phyloP scores from a whole-genome alignment of 139 green algal species.

The Eudorina sp. region DNA sequence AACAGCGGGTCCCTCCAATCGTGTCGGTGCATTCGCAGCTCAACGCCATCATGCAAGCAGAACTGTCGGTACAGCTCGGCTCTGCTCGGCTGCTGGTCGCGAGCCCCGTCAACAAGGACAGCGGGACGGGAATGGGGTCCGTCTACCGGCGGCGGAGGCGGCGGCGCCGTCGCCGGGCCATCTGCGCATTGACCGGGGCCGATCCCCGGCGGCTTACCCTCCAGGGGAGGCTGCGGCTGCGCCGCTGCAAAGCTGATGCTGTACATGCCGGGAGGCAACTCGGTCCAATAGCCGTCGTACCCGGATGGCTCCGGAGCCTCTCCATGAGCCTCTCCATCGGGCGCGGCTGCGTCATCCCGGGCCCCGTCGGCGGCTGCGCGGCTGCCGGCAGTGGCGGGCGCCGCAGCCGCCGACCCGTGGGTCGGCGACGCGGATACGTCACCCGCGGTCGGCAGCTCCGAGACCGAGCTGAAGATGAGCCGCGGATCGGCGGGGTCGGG shows the following conservation, averaged over 20 bases:
- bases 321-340: neutral
- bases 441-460: neutral
- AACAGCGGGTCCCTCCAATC: conserved; percentile 55
- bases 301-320: conserved; percentile 13
- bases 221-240: neutral
- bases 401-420: neutral
- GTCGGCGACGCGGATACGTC: neutral
- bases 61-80: too few relatives aligned
- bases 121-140: too few relatives aligned
- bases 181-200: too few relatives aligned
- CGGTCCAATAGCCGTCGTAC: conserved; percentile 23
- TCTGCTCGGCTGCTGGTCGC: too few relatives aligned
- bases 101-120: too few relatives aligned
- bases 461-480: conserved; percentile 68
- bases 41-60: too few relatives aligned
- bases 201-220: neutral
- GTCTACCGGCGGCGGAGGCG: too few relatives aligned
- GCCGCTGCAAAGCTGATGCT: neutral
- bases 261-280: conserved; percentile 45
- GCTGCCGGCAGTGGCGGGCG: conserved; percentile 47
- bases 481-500: conserved; percentile 48
- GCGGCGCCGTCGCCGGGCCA: too few relatives aligned
- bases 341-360: neutral
- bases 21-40: conserved; percentile 13
- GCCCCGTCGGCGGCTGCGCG: conserved; percentile 42